A percentile compares a stretch with the other conserved stretches of the same genome.
Evolutionary conservation across 768 basidiomycete species (phyloP).

Genomic region (Austroboletus festivus): DNA sequence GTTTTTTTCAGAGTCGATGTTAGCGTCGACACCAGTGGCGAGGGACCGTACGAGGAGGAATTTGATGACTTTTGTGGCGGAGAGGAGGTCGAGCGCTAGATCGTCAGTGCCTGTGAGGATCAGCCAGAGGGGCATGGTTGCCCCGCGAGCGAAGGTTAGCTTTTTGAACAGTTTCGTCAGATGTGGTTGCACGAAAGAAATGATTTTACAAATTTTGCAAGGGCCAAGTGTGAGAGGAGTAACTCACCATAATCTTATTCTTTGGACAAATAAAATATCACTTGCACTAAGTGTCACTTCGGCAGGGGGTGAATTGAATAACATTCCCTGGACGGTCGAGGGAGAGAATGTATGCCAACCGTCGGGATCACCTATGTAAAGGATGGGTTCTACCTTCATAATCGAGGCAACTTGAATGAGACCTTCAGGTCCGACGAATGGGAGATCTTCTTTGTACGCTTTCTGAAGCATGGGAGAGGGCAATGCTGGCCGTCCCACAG

Average conservation of each 20-base stretch:
- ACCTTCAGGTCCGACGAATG: constrained; percentile 36
- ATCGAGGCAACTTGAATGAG: too few species aligned
- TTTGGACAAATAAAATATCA: not conserved
- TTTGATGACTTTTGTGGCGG: constrained; percentile 37
- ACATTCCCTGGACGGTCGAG: constrained; percentile 31
- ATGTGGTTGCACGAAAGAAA: not conserved
- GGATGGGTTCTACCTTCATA: too few species aligned
- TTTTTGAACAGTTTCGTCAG: constrained; percentile 17
- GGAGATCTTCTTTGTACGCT: constrained; percentile 33
- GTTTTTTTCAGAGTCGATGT: constrained; percentile 33
- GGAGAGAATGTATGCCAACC: constrained; percentile 38
- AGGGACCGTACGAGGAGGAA: constrained; percentile 47
- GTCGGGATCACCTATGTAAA: constrained; percentile 32
- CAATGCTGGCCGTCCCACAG: constrained; percentile 31
- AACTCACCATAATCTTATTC: not conserved
- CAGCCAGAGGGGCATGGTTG: constrained; percentile 49
- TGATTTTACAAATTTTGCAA: constrained; percentile 45
- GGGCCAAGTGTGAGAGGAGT: constrained; percentile 36
- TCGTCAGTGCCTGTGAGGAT: constrained; percentile 43
- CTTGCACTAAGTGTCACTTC: constrained; percentile 34
- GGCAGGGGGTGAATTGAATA: constrained; percentile 33
- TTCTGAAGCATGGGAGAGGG: constrained; percentile 37
- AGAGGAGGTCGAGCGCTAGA: constrained; percentile 50
- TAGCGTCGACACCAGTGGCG: constrained; percentile 47
- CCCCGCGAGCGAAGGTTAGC: constrained; percentile 51